Percentiles rank a stretch among this genome's conserved stretches.
phyloP scores from a whole-genome alignment of 2,329 filamentous ascomycete species.

The Aspergillus spinulosporus region DNA sequence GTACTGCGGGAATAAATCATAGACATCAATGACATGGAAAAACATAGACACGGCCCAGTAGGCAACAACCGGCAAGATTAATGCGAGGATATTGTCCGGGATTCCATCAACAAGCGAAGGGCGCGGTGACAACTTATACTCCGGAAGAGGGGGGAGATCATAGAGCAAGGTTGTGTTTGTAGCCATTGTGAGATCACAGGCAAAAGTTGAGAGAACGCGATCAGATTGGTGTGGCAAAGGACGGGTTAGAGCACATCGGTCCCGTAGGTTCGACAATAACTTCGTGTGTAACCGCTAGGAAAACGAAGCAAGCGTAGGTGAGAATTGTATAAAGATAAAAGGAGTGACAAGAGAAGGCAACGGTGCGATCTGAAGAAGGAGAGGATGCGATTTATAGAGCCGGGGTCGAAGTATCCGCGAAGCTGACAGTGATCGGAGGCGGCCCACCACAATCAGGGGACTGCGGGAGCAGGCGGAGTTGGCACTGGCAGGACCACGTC shows the following conservation, averaged over 20 bases:
- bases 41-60: constrained; percentile 87
- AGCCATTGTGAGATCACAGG: constrained; percentile 30
- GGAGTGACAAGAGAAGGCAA: background rate
- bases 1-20: constrained; percentile 85
- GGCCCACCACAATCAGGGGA: constrained; percentile 22
- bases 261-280: background rate
- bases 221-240: constrained; percentile 1
- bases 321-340: constrained; percentile 3
- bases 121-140: constrained; percentile 71
- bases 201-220: constrained; percentile 11
- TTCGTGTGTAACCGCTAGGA: background rate
- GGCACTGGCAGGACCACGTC: background rate
- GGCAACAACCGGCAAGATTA: constrained; percentile 73
- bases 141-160: constrained; percentile 79
- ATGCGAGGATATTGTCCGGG: constrained; percentile 75
- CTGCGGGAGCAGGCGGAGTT: constrained; percentile 11
- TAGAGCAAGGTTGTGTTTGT: constrained; percentile 36
- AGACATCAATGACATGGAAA: constrained; percentile 84
- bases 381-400: constrained; percentile 4
- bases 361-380: background rate
- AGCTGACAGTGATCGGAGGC: constrained; percentile 7
- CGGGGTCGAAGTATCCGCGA: constrained; percentile 6
- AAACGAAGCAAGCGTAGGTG: background rate
- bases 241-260: constrained; percentile 14
- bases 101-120: constrained; percentile 73